Percentiles rank a stretch among this genome's conserved stretches.
Evolutionary conservation across 441 rosid species (phyloP).

Genomic region (Jatropha podagrica): DNA sequence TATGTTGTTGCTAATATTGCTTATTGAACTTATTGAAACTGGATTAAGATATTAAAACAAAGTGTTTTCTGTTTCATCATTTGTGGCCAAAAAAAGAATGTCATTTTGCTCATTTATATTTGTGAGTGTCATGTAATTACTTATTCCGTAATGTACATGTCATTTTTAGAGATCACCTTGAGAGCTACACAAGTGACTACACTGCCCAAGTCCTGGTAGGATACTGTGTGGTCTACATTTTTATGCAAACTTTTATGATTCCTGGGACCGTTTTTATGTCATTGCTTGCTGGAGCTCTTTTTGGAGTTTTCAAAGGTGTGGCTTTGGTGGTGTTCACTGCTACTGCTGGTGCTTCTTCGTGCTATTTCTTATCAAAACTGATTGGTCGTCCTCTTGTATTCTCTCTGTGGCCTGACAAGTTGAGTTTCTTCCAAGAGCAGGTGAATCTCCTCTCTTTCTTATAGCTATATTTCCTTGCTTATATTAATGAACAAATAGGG

Average conservation of each 20-base stretch:
- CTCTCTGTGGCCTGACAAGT: constrained; percentile 85
- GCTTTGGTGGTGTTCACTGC: constrained; percentile 81
- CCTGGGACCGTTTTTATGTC: constrained; percentile 95
- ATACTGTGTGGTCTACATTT: constrained; percentile 69
- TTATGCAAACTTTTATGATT: constrained; percentile 96
- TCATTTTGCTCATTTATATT: neutral
- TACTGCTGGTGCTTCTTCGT: constrained; percentile 94
- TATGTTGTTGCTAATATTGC: neutral
- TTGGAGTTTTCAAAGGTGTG: constrained; percentile 78
- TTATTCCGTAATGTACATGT: neutral
- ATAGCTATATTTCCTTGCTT: neutral
- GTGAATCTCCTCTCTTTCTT: constrained; percentile 32
- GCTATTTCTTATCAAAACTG: constrained; percentile 75
- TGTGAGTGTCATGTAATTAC: neutral
- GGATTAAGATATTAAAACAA: neutral
- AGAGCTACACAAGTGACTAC: constrained; percentile 83
- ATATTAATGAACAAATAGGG: neutral
- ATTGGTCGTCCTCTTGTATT: constrained; percentile 79
- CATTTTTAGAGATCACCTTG: constrained; percentile 63
- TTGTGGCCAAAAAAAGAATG: neutral
- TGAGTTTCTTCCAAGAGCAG: constrained; percentile 82
- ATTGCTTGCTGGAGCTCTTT: constrained; percentile 88
- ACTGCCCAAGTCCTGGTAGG: constrained; percentile 80
- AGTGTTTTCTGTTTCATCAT: neutral
- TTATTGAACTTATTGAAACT: too few species aligned